Base-by-base conservation (phyloP, 208 protist genomes). In the Crithidia acanthocephali region DNA sequence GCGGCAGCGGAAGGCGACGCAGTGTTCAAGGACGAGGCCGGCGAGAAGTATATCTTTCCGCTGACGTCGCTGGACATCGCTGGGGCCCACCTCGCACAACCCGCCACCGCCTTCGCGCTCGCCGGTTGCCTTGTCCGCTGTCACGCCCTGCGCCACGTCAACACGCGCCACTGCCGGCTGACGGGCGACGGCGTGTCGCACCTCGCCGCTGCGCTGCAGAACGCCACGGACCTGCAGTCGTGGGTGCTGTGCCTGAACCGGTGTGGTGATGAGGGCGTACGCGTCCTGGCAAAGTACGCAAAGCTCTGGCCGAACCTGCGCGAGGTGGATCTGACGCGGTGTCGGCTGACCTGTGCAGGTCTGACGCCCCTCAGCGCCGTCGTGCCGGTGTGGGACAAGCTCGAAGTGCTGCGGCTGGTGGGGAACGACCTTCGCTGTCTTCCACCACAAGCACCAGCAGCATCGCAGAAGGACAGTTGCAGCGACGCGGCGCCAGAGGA, bases 271-370 rank as follows among this genome's bases (percentile, higher is more conserved):
- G 87, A 85, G 18, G 87, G 86, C 0, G 61, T 87, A 6, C 32
- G 32, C 1, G 66, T 52, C 13, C 22, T 92, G 33, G 40, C 81
- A 13, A 56, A 58, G 59, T 72, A 85, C 25, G 78, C 68, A 27
- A 59, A 56, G 62, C 72, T 59, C 57, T 95, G 90, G 87, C 73
- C 81, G 10, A 66, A 68, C 15, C 72, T 95, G 72, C 60, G 72
- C 20, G 64, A 71, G 42, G 70, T 95, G 22, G 85, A 95, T 51
- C 45, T 92, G 20, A 87, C 90, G 3, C 85, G 90, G 18, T 95
- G 90, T 66, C 81, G 86, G n/a, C 61, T 95, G 40, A 92, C 90
- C 7, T 68, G 59, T 15, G 60, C 55, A 13, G 80, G 66, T 44
- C 53, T 91, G 20, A 27, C 13, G 2, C 50, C 70, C 28, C 64